Evolutionary conservation across 192 early-diverging fungal species (phyloP).

Genomic region (Funneliformis geosporum): DNA sequence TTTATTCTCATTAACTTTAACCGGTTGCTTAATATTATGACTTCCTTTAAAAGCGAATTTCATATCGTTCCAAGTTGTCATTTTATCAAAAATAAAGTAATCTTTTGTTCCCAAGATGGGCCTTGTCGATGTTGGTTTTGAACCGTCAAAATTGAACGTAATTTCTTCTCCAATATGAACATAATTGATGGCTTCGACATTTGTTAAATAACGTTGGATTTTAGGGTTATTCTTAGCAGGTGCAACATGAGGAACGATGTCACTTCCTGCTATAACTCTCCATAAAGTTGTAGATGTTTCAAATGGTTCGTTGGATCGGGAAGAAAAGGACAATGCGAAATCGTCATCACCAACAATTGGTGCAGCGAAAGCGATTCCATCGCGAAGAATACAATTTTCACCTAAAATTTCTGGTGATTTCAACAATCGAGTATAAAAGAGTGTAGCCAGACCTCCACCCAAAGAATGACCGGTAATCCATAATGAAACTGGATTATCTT

Average conservation of each 20-base stretch:
- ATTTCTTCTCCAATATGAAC: conserved; percentile 11
- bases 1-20: too few species aligned
- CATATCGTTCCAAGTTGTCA: too few species aligned
- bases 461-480: conserved; percentile 57
- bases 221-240: conserved; percentile 38
- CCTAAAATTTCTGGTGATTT: conserved; percentile 29
- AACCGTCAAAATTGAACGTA: not conserved
- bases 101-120: too few species aligned
- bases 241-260: conserved; percentile 48
- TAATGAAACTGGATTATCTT: conserved; percentile 49
- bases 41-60: too few species aligned
- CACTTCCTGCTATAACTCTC: conserved; percentile 48
- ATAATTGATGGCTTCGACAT: not conserved
- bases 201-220: conserved; percentile 11
- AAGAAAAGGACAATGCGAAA: conserved; percentile 49
- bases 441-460: conserved; percentile 45
- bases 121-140: not conserved
- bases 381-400: not conserved
- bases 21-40: too few species aligned
- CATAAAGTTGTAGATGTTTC: conserved; percentile 38
- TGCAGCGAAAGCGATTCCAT: conserved; percentile 36
- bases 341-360: conserved; percentile 44
- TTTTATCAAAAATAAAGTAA: too few species aligned
- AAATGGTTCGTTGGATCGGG: conserved; percentile 30
- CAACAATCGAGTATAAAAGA: conserved; percentile 45